Evolutionary conservation across 164 flowering plant species (phyloP).

Genomic region (Pachysandra terminalis): DNA sequence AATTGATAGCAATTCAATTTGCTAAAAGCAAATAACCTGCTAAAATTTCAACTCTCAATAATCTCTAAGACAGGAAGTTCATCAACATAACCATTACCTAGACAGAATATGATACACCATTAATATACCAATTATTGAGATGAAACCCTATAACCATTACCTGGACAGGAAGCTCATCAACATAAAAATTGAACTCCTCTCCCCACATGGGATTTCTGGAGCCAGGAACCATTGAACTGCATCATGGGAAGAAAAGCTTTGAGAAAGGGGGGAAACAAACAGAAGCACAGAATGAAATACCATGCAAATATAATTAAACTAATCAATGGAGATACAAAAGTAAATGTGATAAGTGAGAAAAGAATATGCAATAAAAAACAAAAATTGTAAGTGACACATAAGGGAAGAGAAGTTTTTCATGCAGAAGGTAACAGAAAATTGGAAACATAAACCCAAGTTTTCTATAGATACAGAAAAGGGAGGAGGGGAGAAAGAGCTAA

Average conservation of each 20-base stretch:
- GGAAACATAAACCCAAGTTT: too few relatives aligned
- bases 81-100: neutral
- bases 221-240: constrained; percentile 98
- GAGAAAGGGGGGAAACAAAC: neutral
- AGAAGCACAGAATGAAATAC: neutral
- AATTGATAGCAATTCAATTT: too few relatives aligned
- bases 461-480: too few relatives aligned
- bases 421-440: too few relatives aligned
- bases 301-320: neutral
- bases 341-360: neutral
- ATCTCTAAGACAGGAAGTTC: neutral
- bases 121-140: neutral
- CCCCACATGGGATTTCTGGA: constrained; percentile 99
- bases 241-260: constrained; percentile 14
- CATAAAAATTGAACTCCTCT: constrained; percentile 89
- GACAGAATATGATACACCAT: neutral
- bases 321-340: neutral
- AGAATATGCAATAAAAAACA: too few relatives aligned
- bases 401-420: too few relatives aligned
- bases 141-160: constrained; percentile 26
- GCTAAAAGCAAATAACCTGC: neutral
- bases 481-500: too few relatives aligned
- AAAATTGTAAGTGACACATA: too few relatives aligned
- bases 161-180: constrained; percentile 92
- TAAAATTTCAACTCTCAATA: neutral